Base-by-base conservation (phyloP, 768 basidiomycete genomes). In the Lactifluus echinatus region DNA sequence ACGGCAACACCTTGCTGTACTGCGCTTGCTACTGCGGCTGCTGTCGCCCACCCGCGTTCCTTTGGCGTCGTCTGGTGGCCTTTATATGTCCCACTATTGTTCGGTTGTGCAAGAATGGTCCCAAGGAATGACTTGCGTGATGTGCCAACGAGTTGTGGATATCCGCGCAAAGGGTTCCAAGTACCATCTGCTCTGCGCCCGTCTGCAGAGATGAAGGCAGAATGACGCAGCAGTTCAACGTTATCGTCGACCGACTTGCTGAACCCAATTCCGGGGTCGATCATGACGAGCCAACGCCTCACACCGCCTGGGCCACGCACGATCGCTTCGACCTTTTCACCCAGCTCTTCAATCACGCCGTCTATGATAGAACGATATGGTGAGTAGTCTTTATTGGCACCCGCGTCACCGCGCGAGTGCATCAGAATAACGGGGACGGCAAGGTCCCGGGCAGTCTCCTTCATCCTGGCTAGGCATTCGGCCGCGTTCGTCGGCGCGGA, bases 251-350 rank as follows among this genome's bases (percentile, higher is more conserved):
- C 68, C 0, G 82, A 79, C 71, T 97, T 97, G 70, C 93, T 95
- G 69, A 97, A 99, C 33, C 96, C 95, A 51, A 98, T 73, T 0
- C 95, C 95, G 3, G 95, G 91, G 72, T 97, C 96, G 24, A 86
- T 78, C 51, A 97, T 78, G 60, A 97, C 81, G 57, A 89, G 78
- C 95, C 95, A 98, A 50, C 89, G 73, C 55, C 89, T 76, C 10
- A 98, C 71, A 0, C 93, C 90, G 0, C 83, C 84, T 48, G 70
- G 74, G 0, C 85, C 86, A 28, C 73, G 76, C 23, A 96, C 77
- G 24, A 87, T 80, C 8, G 68, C 64, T 10, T 84, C 76, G 1
- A 93, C 79, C 63, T 84, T 85, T 39, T 69, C 71, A 0, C 86
- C 88, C 1, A 94, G 77, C 67, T 97, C 94, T 0, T 70, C 64